Percentiles rank a stretch among this genome's conserved stretches.
Conservation (phyloP, 139 green algal species). For the Desmodesmus armatus region DNA sequence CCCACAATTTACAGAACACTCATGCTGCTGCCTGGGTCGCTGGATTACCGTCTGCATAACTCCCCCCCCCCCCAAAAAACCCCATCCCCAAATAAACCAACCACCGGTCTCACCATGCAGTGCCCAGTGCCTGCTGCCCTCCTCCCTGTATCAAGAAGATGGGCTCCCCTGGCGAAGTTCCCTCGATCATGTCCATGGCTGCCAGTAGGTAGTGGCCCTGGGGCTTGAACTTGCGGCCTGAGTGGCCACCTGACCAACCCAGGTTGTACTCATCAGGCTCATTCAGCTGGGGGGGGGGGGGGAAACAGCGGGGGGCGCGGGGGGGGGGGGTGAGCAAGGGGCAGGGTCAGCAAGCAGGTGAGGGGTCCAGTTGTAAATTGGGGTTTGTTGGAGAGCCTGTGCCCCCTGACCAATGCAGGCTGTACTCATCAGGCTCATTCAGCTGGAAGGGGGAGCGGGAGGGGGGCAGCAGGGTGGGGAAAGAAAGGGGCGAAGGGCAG, state of each 20-base stretch:
- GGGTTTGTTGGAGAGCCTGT: no score
- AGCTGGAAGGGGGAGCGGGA: no score
- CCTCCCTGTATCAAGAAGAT: constrained; percentile 44
- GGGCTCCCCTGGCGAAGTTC: constrained; percentile 27
- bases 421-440: constrained; percentile 22
- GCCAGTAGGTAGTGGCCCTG: constrained; percentile 23
- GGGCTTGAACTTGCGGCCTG: background rate
- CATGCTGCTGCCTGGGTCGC: no score
- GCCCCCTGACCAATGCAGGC: background rate
- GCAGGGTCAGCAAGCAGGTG: no score
- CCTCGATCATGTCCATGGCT: constrained; percentile 59
- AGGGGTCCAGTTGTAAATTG: no score
- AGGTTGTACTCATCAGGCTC: constrained; percentile 20
- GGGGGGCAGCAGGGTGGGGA: no score
- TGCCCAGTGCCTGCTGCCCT: constrained; percentile 17
- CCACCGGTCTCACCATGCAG: constrained; percentile 22
- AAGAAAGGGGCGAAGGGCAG: no score
- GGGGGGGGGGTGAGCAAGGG: no score
- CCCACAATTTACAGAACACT: no score
- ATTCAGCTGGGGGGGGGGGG: no score
- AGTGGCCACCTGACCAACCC: background rate
- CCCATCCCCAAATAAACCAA: constrained; percentile 48
- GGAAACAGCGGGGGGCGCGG: no score
- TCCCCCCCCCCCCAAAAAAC: constrained; percentile 13
- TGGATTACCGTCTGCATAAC: background rate